Conservation (phyloP, 2,329 filamentous ascomycete species). For the Colletotrichum tofieldiae region DNA sequence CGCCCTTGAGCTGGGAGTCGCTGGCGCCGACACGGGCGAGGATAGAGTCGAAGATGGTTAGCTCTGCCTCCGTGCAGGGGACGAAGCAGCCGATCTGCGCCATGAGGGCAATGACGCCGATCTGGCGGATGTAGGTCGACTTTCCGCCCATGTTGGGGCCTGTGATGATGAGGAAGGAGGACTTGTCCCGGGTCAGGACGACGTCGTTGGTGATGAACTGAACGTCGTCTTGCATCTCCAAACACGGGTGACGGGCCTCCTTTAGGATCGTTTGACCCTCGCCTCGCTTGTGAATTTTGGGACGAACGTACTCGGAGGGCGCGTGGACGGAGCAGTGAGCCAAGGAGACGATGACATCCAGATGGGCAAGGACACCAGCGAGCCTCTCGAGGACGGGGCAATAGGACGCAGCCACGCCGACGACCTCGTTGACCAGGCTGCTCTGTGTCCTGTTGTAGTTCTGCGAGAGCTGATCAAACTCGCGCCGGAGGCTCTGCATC, state of each 20-base stretch:
- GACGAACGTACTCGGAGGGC: conserved; percentile 90
- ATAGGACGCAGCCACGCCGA: conserved; percentile 94
- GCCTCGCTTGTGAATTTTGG: conserved; percentile 90
- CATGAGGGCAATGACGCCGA: conserved; percentile 97
- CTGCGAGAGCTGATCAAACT: conserved; percentile 93
- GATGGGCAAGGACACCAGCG: conserved; percentile 88
- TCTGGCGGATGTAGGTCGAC: conserved; percentile 97
- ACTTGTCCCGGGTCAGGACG: conserved; percentile 81
- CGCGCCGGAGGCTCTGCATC: conserved; percentile 84
- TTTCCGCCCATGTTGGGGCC: conserved; percentile 99
- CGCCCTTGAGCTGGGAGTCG: conserved; percentile 97
- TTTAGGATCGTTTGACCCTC: conserved; percentile 90
- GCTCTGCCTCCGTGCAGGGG: conserved; percentile 88
- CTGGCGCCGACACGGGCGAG: conserved; percentile 95
- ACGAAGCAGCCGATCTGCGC: conserved; percentile 98
- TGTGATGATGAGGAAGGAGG: conserved; percentile 95
- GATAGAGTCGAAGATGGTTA: conserved; percentile 97
- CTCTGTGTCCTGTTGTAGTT: conserved; percentile 97
- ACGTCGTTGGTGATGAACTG: conserved; percentile 99
- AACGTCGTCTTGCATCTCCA: conserved; percentile 99
- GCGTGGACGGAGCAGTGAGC: conserved; percentile 95
- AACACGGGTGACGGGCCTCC: conserved; percentile 95
- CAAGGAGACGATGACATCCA: conserved; percentile 95
- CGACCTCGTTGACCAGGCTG: conserved; percentile 92
- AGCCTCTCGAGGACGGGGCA: conserved; percentile 92